Percentiles rank a stretch among this genome's conserved stretches.
Conservation (phyloP, 352 stramenopile species). For the Pythium dissimile region DNA sequence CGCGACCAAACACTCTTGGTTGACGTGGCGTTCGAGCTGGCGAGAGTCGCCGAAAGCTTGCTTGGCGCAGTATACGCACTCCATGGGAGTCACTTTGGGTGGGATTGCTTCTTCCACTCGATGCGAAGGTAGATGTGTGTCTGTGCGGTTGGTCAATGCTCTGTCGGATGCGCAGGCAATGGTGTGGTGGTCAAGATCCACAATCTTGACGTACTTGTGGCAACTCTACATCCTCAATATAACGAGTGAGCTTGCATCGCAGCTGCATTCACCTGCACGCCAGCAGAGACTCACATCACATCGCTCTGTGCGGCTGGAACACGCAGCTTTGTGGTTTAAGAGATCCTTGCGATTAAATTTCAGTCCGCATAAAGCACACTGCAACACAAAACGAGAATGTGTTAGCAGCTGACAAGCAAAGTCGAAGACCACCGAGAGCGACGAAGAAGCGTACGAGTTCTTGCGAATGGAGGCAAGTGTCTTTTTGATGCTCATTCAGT, state of each 20-base stretch:
- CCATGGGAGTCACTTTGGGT: background rate
- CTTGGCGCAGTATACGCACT: constrained; percentile 51
- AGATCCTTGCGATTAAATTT: constrained; percentile 47
- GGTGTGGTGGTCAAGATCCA: constrained; percentile 27
- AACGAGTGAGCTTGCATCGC: background rate
- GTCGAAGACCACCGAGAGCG: too few relatives aligned
- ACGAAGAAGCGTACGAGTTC: constrained; percentile 20
- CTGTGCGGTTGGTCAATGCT: background rate
- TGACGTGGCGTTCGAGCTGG: constrained; percentile 32
- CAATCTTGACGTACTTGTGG: constrained; percentile 43
- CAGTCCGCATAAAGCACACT: constrained; percentile 51
- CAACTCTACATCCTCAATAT: constrained; percentile 25
- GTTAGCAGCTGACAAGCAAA: too few relatives aligned
- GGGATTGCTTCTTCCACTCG: background rate
- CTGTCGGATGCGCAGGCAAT: constrained; percentile 9
- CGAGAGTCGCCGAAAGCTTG: constrained; percentile 20
- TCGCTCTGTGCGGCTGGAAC: constrained; percentile 46
- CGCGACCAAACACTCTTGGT: constrained; percentile 35
- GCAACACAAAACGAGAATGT: background rate
- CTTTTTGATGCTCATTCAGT: constrained; percentile 19
- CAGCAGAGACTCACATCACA: constrained; percentile 36
- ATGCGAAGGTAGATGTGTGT: background rate
- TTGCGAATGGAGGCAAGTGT: constrained; percentile 25
- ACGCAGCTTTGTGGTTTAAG: constrained; percentile 29
- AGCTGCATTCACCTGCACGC: background rate